A percentile compares a stretch with the other conserved stretches of the same genome.
phyloP scores from a whole-genome alignment of 176 grass and related monocot species.

The Chloris gayana region DNA sequence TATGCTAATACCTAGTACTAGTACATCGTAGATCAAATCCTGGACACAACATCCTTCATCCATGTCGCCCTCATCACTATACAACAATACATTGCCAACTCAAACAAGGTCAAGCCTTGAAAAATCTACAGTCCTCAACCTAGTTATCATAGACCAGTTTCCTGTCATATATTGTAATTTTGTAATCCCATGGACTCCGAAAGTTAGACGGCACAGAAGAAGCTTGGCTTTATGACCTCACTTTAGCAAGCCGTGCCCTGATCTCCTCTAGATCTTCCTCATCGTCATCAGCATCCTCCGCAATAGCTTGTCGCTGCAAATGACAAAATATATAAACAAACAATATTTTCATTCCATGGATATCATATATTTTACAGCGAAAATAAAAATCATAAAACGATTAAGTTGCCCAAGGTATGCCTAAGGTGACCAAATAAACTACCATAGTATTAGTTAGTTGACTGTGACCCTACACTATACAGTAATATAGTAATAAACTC shows the following conservation, averaged over 20 bases:
- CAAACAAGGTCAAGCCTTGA: not conserved
- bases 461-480: not conserved
- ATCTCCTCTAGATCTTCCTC: slow-evolving; percentile 70
- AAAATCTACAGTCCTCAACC: not conserved
- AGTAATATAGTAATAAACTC: not conserved
- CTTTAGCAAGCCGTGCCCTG: slow-evolving; percentile 76
- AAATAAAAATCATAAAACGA: not conserved
- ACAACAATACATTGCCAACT: slow-evolving; percentile 18
- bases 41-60: not conserved
- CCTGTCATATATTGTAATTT: not conserved
- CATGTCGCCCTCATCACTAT: slow-evolving; percentile 17
- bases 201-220: not conserved
- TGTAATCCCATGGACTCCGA: slow-evolving; percentile 1
- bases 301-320: slow-evolving; percentile 53
- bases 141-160: slow-evolving; percentile 17
- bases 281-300: slow-evolving; percentile 59
- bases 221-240: slow-evolving; percentile 59
- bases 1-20: not conserved
- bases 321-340: not conserved
- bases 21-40: slow-evolving; percentile 14
- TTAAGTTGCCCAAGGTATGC: not conserved
- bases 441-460: not conserved
- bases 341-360: not conserved
- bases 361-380: not conserved
- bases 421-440: slow-evolving; percentile 2